Evolutionary conservation across 768 basidiomycete genomes (phyloP).

Genomic region (Coprinellus aureogranulatus): DNA sequence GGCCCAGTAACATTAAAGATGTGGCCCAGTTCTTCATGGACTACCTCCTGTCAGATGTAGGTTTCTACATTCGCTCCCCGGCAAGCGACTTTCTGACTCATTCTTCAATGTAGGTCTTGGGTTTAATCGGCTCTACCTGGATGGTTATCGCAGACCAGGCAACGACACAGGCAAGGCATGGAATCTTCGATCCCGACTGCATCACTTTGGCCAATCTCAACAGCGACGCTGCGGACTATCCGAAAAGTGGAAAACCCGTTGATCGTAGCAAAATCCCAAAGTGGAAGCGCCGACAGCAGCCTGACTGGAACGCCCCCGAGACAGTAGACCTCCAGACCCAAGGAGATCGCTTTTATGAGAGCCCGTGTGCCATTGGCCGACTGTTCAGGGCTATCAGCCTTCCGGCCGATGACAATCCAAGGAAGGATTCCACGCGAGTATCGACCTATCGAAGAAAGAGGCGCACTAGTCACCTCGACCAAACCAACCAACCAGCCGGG

Average conservation of each 20-base stretch:
- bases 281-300: conserved; percentile 34
- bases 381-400: conserved; percentile 63
- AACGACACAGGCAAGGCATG: conserved; percentile 6
- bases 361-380: conserved; percentile 54
- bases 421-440: conserved; percentile 5
- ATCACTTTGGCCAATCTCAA: conserved; percentile 53
- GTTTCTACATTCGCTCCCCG: conserved; percentile 16
- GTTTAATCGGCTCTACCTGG: conserved; percentile 62
- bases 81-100: not conserved
- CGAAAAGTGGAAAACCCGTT: conserved; percentile 54
- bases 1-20: conserved; percentile 56
- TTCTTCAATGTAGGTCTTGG: conserved; percentile 45
- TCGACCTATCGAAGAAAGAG: no score
- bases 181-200: conserved; percentile 54
- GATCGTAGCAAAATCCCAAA: conserved; percentile 40
- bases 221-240: conserved; percentile 66
- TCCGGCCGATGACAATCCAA: conserved; percentile 27
- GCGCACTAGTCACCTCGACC: no score
- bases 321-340: conserved; percentile 26
- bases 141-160: conserved; percentile 63
- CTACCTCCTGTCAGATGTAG: conserved; percentile 63
- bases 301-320: conserved; percentile 70
- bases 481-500: not conserved
- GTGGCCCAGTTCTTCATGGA: conserved; percentile 70
- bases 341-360: conserved; percentile 44